Evolutionary conservation across 1,284 basidiomycete genomes (phyloP).

Genomic region (Ceratobasidium sp.): DNA sequence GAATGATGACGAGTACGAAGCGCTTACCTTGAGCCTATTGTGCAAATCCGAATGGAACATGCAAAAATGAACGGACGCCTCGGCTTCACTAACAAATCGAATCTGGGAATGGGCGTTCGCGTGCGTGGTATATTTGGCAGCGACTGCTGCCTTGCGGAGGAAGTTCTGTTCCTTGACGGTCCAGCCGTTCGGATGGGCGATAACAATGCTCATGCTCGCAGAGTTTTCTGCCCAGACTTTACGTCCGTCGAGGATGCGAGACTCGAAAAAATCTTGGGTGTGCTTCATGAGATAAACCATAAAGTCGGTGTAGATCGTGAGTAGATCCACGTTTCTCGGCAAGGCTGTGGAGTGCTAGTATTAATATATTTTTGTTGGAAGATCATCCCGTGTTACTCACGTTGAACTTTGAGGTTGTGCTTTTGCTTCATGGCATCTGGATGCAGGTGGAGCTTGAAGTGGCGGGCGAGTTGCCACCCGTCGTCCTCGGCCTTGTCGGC

Average conservation of each 20-base stretch:
- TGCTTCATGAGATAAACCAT: conserved; percentile 38
- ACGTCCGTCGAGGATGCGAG: conserved; percentile 30
- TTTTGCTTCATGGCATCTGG: conserved; percentile 28
- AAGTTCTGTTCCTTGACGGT: conserved; percentile 38
- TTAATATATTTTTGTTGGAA: not conserved
- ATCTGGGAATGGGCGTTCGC: conserved; percentile 14
- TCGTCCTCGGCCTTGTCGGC: conserved; percentile 17
- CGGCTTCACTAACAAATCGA: conserved; percentile 43
- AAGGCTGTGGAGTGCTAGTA: conserved; percentile 7
- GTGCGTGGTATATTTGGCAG: conserved; percentile 20
- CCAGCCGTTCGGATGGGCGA: conserved; percentile 43
- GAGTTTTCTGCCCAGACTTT: conserved; percentile 26
- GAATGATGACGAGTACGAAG: not conserved
- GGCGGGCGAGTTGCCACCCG: conserved; percentile 37
- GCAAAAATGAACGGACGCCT: conserved; percentile 44
- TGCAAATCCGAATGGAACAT: conserved; percentile 39
- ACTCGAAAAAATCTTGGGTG: conserved; percentile 35
- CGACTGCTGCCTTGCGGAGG: conserved; percentile 35
- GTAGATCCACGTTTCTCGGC: not conserved
- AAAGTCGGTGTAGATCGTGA: conserved; percentile 42
- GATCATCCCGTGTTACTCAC: not conserved
- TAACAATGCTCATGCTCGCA: conserved; percentile 23
- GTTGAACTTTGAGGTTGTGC: conserved; percentile 22
- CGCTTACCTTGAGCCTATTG: conserved; percentile 17
- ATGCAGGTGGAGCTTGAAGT: conserved; percentile 43